phyloP scores from a whole-genome alignment of 1,139 yeast genomes.

The Nematodospora anomalae region DNA sequence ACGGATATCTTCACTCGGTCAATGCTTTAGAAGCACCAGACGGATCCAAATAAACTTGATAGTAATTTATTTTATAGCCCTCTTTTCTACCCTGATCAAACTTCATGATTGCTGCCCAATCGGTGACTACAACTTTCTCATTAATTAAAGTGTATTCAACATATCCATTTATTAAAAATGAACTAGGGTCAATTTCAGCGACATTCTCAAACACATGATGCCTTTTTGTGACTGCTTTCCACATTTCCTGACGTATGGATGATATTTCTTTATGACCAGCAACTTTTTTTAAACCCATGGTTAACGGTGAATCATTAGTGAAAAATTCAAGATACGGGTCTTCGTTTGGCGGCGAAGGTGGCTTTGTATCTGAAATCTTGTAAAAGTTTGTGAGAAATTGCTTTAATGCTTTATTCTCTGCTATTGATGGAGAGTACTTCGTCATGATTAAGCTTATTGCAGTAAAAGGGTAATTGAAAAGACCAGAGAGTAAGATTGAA shows the following conservation, averaged over 20 bases:
- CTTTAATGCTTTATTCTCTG: slow-evolving; percentile 11
- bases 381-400: slow-evolving; percentile 20
- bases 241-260: slow-evolving; percentile 21
- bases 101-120: slow-evolving; percentile 22
- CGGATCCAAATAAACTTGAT: slow-evolving; percentile 24
- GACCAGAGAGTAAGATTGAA: too few relatives aligned
- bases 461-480: too few relatives aligned
- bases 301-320: slow-evolving; percentile 17
- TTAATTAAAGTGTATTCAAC: slow-evolving; percentile 23
- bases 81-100: slow-evolving; percentile 13
- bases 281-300: slow-evolving; percentile 19
- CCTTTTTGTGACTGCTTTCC: slow-evolving; percentile 22
- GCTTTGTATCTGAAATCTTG: slow-evolving; percentile 21
- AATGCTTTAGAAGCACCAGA: slow-evolving; percentile 20
- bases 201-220: slow-evolving; percentile 24
- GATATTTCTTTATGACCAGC: slow-evolving; percentile 17
- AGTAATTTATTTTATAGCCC: slow-evolving; percentile 17
- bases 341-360: slow-evolving; percentile 17
- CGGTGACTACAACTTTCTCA: slow-evolving; percentile 18
- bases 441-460: too few relatives aligned
- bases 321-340: slow-evolving; percentile 22
- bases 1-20: slow-evolving; percentile 11
- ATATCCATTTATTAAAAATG: slow-evolving; percentile 20
- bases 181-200: slow-evolving; percentile 13
- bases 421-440: slow-evolving; percentile 10